Base-by-base conservation (phyloP, 352 stramenopile species). In the Globisporangium barbulae region DNA sequence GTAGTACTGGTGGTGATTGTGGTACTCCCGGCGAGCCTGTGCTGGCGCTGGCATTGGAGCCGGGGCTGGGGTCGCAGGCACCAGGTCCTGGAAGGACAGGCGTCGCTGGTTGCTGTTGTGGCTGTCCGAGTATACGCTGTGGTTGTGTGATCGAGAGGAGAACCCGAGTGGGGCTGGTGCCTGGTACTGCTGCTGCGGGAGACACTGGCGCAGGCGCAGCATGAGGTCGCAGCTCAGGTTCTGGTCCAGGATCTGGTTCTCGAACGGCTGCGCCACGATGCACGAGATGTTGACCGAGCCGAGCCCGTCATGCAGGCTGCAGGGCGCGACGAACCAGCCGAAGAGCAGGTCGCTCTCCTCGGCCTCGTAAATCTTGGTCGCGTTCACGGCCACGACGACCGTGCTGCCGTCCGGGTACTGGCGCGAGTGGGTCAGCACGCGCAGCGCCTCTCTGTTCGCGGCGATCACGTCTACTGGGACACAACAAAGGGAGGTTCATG, bases 391-490 rank as follows among this genome's bases (percentile, higher is more conserved):
- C 41, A 89, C 72, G 30, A 84, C 69, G 21, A 89, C 75, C 19
- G 78, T 76, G 57, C 78, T 85, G 13, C 81, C 78, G 50, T 86
- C 78, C 0, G 78, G 76, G 42, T 90, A 88, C 58, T 90, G 71
- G n/a, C 78, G 71, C 61, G 65, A 70, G 45, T 90, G 76, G 17
- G 70, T 87, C 57, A 90, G 52, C 15, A 85, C 63, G 33, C 68
- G 64, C 31, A 74, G 13, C 2, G 48, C 61, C 19, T 75, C 61
- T 30, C 30, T 22, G 2, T 48, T 35, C 0, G 50, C 61, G 25
- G 42, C 17, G 5, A 68, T 42, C 6, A 77, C 68, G 35, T 64
- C 56, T 69, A 44, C 21, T 52, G 44, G 25, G 5, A 44, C 5
- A 47, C 17, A 41, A 37, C 59, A 33, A 25, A 48, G 6, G 41